Evolutionary conservation across 2,329 filamentous ascomycete genomes (phyloP), one percentile per base, ranked within the genome.

Genomic region (Apiospora kogelbergensis): DNA sequence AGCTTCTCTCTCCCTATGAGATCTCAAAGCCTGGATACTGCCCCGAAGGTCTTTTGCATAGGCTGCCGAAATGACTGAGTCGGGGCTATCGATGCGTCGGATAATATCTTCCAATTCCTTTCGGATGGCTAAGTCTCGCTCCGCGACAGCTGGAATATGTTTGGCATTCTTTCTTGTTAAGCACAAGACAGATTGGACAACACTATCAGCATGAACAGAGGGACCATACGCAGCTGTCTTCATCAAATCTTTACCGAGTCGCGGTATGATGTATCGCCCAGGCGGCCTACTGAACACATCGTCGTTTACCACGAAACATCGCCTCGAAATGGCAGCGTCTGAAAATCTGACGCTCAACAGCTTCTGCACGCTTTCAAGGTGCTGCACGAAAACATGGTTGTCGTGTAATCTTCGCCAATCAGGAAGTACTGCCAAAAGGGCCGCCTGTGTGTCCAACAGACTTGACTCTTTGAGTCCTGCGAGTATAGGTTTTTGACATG

Each of bases 371-470:
- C 80, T 57, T 11, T 77, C 67, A 0, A 88, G 69, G 71, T 88
- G 84, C 0, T 74, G 48, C 0, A 78, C 81, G 0, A 89, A 78
- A 37, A 85, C 79, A 11, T 79, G 70, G 57, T 89, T 89, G 6
- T 81, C 78, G n/a, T 79, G 82, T 0, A 87, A 72, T 0, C 83
- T 80, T 5, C 76, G 70, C 86, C 86, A 89, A 66, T 87, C 83
- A 0, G 80, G 80, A 0, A 72, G 71, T 17, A 89, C 74, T 0
- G 75, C 72, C 0, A 77, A 71, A 1, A 87, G 45, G 2, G 84
- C 85, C 13, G 75, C 70, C 0, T 70, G 46, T 7, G 80, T 26
- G 69, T 86, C 74, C 0, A 89, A 37, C 2, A 81, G 64, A 4
- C 79, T 73, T 1, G 68, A 67, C 2, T 70, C 70, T 2, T 70